phyloP scores from a whole-genome alignment of 2,329 filamentous ascomycete species.

The Cylindrodendrum hubeiense region DNA sequence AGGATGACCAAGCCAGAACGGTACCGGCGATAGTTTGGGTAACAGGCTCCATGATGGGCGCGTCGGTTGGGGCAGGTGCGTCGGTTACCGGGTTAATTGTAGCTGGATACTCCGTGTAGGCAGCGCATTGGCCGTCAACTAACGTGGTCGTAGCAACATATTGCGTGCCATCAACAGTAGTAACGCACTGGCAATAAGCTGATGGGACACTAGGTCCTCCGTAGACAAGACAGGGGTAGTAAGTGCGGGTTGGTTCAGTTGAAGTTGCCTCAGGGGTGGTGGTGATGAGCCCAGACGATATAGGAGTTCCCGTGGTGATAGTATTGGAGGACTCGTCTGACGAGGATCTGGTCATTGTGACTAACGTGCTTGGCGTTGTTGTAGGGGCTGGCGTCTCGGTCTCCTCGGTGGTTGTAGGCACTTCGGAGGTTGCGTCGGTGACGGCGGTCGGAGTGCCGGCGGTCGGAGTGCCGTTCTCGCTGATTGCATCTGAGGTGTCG shows the following conservation, averaged over 20 bases:
- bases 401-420: neutral
- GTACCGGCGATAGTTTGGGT: neutral
- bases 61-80: neutral
- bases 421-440: neutral
- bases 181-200: conserved; percentile 1
- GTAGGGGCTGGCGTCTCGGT: neutral
- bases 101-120: conserved; percentile 1
- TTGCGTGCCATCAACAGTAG: neutral
- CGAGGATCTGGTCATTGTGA: neutral
- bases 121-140: neutral
- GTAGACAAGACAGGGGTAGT: neutral
- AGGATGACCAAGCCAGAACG: neutral
- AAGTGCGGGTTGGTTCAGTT: neutral
- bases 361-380: neutral
- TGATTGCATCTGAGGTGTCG: neutral
- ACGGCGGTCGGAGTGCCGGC: too few species aligned
- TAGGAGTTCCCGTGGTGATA: neutral
- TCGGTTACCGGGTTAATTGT: neutral
- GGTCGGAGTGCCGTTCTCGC: neutral
- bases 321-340: neutral
- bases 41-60: neutral
- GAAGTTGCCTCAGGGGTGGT: neutral
- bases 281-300: neutral
- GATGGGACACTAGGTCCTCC: neutral
- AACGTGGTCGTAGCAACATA: neutral